Conservation (phyloP, 129 eudicot genomes). For the Kitagawia praeruptora region DNA sequence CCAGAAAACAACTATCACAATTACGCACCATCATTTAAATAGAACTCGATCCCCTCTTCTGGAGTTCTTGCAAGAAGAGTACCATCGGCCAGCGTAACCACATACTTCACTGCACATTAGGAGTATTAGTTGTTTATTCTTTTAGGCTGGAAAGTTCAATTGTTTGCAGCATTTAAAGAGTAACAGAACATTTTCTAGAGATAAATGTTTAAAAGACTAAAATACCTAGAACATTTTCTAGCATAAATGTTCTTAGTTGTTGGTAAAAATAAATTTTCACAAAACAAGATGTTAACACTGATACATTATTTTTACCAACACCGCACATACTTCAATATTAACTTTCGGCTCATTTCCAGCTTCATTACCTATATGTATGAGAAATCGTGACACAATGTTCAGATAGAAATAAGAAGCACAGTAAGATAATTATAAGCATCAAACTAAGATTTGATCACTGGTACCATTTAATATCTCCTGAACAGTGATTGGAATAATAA, state of each 20-base stretch:
- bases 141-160: background rate
- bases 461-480: constrained; percentile 17
- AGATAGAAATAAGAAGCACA: background rate
- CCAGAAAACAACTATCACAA: constrained; percentile 2
- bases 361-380: constrained; percentile 1
- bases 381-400: too few species aligned
- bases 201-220: background rate
- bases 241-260: too few species aligned
- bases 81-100: constrained; percentile 41
- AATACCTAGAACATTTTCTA: constrained; percentile 57
- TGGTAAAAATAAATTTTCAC: too few species aligned
- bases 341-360: background rate
- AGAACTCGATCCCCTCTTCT: constrained; percentile 54
- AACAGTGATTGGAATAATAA: constrained; percentile 11
- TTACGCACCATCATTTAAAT: constrained; percentile 52
- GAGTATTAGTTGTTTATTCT: constrained; percentile 1
- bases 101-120: constrained; percentile 45
- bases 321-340: background rate
- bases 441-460: too few species aligned
- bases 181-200: background rate
- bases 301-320: too few species aligned
- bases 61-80: constrained; percentile 41
- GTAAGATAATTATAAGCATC: background rate
- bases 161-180: background rate
- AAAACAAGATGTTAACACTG: background rate